Evolutionary conservation across 768 basidiomycete genomes (phyloP).

Genomic region (Boletus sp.): DNA sequence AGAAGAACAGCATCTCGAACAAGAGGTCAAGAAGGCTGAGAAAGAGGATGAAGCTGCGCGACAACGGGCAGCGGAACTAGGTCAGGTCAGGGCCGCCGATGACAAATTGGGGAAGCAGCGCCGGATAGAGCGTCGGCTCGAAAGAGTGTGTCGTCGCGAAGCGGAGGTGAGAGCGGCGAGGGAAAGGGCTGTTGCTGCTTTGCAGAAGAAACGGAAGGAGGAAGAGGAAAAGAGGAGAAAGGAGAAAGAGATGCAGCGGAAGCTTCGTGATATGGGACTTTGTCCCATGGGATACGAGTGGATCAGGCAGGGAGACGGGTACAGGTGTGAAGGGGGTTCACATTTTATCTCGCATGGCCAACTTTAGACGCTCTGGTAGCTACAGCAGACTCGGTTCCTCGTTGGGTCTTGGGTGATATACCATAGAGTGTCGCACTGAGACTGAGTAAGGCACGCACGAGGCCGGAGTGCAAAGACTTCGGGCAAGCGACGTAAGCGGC

Average conservation of each 20-base stretch:
- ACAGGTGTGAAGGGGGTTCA: conserved; percentile 45
- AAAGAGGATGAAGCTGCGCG: conserved; percentile 13
- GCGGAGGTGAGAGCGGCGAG: conserved; percentile 23
- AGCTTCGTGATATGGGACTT: conserved; percentile 46
- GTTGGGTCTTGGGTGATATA: too few species aligned
- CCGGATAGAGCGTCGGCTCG: too few species aligned
- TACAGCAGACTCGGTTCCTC: too few species aligned
- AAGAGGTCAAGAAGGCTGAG: conserved; percentile 16
- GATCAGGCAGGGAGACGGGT: conserved; percentile 41
- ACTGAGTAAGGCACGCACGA: too few species aligned
- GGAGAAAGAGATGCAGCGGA: conserved; percentile 38
- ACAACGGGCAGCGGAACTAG: conserved; percentile 10
- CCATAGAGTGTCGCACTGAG: too few species aligned
- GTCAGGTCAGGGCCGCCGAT: conserved; percentile 13
- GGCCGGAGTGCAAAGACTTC: too few species aligned
- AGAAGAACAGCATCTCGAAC: conserved; percentile 4
- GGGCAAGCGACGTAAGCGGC: too few species aligned
- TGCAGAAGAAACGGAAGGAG: conserved; percentile 34
- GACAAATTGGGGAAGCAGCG: too few species aligned
- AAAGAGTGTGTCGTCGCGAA: too few species aligned
- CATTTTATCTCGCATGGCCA: conserved; percentile 36
- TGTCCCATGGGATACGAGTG: conserved; percentile 46
- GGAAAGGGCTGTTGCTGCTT: conserved; percentile 24
- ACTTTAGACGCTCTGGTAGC: not conserved
- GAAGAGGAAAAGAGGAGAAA: conserved; percentile 36